These are phyloP conservation scores for Coemansia sp. DNA, from an alignment of 192 early-diverging fungal genomes.

Conservation along the genomic window DNA sequence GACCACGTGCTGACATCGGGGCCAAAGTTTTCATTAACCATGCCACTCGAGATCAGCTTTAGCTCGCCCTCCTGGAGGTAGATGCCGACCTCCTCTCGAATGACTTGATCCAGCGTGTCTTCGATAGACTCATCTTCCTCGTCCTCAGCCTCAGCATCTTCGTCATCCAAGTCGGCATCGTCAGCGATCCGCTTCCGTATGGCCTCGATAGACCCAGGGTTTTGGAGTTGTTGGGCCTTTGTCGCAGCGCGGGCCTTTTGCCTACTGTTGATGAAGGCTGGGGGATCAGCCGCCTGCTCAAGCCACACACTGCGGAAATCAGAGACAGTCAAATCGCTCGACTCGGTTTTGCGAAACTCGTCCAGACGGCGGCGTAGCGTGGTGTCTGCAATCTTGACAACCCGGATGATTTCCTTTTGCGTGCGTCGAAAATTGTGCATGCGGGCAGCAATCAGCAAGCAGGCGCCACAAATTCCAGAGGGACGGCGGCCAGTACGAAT, in stretches of 20 bases:
- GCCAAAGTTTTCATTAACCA: slow-evolving; percentile 19
- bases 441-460: slow-evolving; percentile 84
- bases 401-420: slow-evolving; percentile 78
- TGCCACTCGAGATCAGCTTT: slow-evolving; percentile 20
- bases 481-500: slow-evolving; percentile 87
- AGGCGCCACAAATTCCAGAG: slow-evolving; percentile 93
- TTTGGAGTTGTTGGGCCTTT: slow-evolving; percentile 22
- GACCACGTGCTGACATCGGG: slow-evolving; percentile 58
- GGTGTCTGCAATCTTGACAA: slow-evolving; percentile 88
- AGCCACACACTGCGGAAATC: slow-evolving; percentile 87
- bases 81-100: slow-evolving; percentile 35
- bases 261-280: slow-evolving; percentile 69
- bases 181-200: background rate
- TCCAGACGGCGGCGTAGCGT: slow-evolving; percentile 81
- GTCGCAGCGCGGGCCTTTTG: slow-evolving; percentile 53
- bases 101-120: slow-evolving; percentile 19
- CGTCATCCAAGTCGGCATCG: slow-evolving; percentile 18
- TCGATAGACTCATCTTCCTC: slow-evolving; percentile 19
- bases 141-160: slow-evolving; percentile 1
- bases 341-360: slow-evolving; percentile 83
- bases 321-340: slow-evolving; percentile 69
- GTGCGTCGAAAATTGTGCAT: slow-evolving; percentile 91
- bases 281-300: slow-evolving; percentile 81
- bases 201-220: slow-evolving; percentile 10
- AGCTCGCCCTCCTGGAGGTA: slow-evolving; percentile 32